Evolutionary conservation across 2,329 filamentous ascomycete species (phyloP).

Genomic region (Cladophialophora bantiana): DNA sequence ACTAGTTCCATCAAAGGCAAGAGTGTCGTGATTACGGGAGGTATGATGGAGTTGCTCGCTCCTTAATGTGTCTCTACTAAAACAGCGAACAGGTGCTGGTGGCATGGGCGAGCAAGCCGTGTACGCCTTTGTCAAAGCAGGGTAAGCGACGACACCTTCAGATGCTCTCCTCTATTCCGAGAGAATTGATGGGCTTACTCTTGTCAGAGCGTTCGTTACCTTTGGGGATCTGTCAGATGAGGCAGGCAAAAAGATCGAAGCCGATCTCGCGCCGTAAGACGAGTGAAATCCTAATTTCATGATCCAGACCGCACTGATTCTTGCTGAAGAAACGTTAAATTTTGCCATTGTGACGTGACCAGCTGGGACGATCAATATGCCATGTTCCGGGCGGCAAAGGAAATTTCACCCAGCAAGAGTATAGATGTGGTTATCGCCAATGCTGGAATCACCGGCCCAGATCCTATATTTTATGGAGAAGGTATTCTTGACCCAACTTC

Average conservation of each 20-base stretch:
- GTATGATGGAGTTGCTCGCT: neutral
- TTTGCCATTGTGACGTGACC: slow-evolving; percentile 53
- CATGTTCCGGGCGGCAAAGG: slow-evolving; percentile 51
- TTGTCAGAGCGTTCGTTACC: neutral
- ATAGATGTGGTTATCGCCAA: slow-evolving; percentile 51
- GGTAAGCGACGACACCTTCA: neutral
- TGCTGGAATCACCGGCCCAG: slow-evolving; percentile 46
- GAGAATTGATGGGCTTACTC: too few relatives aligned
- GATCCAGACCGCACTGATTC: slow-evolving; percentile 1
- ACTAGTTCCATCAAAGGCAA: neutral
- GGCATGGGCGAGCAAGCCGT: neutral
- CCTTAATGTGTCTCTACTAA: too few relatives aligned
- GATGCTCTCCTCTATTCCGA: too few relatives aligned
- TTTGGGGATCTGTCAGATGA: slow-evolving; percentile 48
- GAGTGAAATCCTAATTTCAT: neutral
- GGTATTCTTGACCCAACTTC: too few relatives aligned
- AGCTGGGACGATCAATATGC: slow-evolving; percentile 54
- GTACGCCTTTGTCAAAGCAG: neutral
- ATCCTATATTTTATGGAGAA: slow-evolving; percentile 31
- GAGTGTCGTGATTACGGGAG: neutral
- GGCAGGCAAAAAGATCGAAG: slow-evolving; percentile 46
- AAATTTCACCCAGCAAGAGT: slow-evolving; percentile 47
- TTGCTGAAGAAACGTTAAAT: slow-evolving; percentile 36
- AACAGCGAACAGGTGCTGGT: neutral
- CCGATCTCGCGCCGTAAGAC: slow-evolving; percentile 11